Percentiles rank a stretch among this genome's conserved stretches.
phyloP scores from a whole-genome alignment of 139 green algal genomes.

The Chlorella sp. region DNA sequence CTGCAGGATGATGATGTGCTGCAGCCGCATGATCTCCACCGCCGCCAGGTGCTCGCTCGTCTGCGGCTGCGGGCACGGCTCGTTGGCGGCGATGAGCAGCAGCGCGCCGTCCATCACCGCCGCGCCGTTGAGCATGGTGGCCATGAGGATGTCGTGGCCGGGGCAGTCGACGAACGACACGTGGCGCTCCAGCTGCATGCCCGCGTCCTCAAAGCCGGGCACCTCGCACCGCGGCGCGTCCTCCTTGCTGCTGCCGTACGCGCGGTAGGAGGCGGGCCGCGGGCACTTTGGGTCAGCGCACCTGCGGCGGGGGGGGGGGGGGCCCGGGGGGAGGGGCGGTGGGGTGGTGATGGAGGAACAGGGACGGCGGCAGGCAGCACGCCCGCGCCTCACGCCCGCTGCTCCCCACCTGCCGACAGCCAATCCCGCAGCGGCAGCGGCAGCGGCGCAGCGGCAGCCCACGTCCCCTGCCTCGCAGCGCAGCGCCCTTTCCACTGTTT shows the following conservation, averaged over 20 bases:
- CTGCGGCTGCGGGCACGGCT: slow-evolving; percentile 98
- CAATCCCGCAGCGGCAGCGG: too few species aligned
- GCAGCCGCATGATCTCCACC: slow-evolving; percentile 98
- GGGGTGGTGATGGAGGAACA: background rate
- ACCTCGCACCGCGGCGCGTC: slow-evolving; percentile 81
- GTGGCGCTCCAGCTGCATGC: slow-evolving; percentile 95
- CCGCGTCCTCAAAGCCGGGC: slow-evolving; percentile 72
- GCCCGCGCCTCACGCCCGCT: background rate
- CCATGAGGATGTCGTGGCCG: slow-evolving; percentile 99
- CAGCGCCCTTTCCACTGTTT: too few species aligned
- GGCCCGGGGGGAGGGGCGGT: background rate
- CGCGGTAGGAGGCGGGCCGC: slow-evolving; percentile 82
- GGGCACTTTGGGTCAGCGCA: slow-evolving; percentile 70
- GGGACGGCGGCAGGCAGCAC: too few species aligned
- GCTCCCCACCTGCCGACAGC: too few species aligned
- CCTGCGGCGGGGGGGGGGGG: background rate
- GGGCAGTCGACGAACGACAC: slow-evolving; percentile 99
- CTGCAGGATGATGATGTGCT: slow-evolving; percentile 94
- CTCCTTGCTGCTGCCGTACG: slow-evolving; percentile 92
- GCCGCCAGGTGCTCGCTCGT: slow-evolving; percentile 96
- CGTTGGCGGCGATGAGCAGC: slow-evolving; percentile 98
- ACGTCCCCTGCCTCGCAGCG: too few species aligned
- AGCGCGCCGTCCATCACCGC: slow-evolving; percentile 99
- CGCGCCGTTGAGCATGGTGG: slow-evolving; percentile 99
- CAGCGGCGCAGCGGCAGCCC: too few species aligned